phyloP scores from a whole-genome alignment of 345 rosid genomes.

The Gynandropsis gynandra region DNA sequence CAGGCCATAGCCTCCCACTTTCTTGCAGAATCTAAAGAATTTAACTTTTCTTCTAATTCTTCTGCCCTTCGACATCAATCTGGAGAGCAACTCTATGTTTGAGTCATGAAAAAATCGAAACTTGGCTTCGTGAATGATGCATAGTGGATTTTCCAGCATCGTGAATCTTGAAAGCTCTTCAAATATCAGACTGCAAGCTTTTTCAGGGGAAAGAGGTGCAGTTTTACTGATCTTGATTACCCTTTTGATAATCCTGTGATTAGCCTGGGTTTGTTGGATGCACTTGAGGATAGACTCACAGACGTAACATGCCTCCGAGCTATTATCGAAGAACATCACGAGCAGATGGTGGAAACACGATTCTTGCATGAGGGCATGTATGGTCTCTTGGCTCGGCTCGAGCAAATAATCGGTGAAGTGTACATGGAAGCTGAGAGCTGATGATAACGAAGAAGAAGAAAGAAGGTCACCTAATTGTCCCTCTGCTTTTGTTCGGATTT shows the following conservation, averaged over 20 bases:
- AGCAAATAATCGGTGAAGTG: constrained; percentile 54
- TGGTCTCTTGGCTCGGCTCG: constrained; percentile 51
- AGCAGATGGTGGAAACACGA: constrained; percentile 39
- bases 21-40: constrained; percentile 35
- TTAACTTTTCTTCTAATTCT: constrained; percentile 41
- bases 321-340: constrained; percentile 42
- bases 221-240: constrained; percentile 37
- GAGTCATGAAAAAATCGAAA: constrained; percentile 34
- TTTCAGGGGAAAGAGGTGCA: constrained; percentile 9
- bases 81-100: constrained; percentile 36
- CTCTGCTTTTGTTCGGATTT: constrained; percentile 54
- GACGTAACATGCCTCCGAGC: constrained; percentile 43
- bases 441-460: constrained; percentile 34
- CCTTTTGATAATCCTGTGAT: constrained; percentile 44
- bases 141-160: constrained; percentile 46
- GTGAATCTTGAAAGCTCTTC: constrained; percentile 52
- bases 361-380: constrained; percentile 30
- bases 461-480: constrained; percentile 34
- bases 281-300: constrained; percentile 58
- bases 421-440: constrained; percentile 24
- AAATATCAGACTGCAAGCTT: constrained; percentile 20
- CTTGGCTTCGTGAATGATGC: constrained; percentile 25
- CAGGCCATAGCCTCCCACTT: constrained; percentile 36
- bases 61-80: constrained; percentile 40
- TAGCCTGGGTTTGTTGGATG: constrained; percentile 44